Percentiles rank a stretch among this genome's conserved stretches.
Evolutionary conservation across 1,139 yeast genomes (phyloP).

Genomic region (Maudiozyma humilis): DNA sequence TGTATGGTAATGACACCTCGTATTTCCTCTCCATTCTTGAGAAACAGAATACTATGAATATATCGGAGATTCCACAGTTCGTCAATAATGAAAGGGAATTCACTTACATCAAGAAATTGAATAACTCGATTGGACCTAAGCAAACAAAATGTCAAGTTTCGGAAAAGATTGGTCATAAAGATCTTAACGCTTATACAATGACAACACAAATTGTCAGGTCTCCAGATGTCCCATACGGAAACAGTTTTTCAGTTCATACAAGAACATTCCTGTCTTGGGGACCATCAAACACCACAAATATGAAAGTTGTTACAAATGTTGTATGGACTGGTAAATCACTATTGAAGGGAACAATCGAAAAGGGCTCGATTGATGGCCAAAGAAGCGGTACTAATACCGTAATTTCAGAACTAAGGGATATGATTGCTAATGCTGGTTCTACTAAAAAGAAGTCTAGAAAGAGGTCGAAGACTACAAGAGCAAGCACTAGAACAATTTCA

Average conservation of each 20-base stretch:
- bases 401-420: conserved; percentile 48
- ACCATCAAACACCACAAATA: conserved; percentile 52
- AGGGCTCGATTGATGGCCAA: conserved; percentile 89
- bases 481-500: not conserved
- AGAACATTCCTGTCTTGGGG: conserved; percentile 71
- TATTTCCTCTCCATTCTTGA: conserved; percentile 49
- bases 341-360: conserved; percentile 86
- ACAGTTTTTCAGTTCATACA: conserved; percentile 67
- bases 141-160: conserved; percentile 78
- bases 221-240: conserved; percentile 95
- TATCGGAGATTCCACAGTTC: conserved; percentile 51
- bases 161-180: conserved; percentile 60
- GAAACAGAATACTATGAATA: conserved; percentile 64
- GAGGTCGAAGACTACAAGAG: conserved; percentile 14
- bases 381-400: conserved; percentile 56
- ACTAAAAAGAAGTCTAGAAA: conserved; percentile 30
- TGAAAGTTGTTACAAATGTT: conserved; percentile 57
- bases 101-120: conserved; percentile 69
- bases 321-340: conserved; percentile 94
- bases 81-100: conserved; percentile 46
- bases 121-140: conserved; percentile 86
- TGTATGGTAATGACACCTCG: conserved; percentile 68
- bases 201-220: conserved; percentile 66
- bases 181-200: conserved; percentile 47
- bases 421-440: conserved; percentile 32